Percentiles rank a stretch among this genome's conserved stretches.
These are phyloP conservation scores for Penicillium sp. DNA, from an alignment of 2,329 filamentous ascomycete genomes.

Conservation along the genomic window DNA sequence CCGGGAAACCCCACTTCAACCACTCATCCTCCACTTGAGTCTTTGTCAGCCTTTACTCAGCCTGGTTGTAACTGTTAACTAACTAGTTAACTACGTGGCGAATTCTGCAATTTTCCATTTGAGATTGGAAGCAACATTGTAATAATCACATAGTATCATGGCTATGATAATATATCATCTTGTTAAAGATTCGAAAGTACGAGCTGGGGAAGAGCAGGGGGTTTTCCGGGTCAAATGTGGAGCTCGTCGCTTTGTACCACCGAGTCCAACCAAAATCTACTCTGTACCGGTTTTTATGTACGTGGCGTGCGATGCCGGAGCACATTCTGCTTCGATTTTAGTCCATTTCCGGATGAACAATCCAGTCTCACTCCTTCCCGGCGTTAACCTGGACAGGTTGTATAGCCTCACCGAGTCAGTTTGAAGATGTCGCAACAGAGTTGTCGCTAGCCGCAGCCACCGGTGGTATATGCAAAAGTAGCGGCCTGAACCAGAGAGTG, in stretches of 20 bases:
- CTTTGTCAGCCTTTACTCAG: slow-evolving; percentile 24
- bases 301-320: background rate
- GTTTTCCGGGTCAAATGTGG: background rate
- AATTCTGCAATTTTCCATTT: background rate
- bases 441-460: background rate
- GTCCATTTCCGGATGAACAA: background rate
- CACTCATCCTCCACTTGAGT: slow-evolving; percentile 13
- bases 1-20: slow-evolving; percentile 19
- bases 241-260: background rate
- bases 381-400: background rate
- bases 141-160: background rate
- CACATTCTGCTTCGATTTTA: background rate
- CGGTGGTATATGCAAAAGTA: background rate
- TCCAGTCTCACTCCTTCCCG: background rate
- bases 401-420: background rate
- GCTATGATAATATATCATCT: background rate
- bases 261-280: background rate
- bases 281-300: background rate
- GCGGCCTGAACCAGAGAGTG: background rate
- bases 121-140: background rate
- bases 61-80: background rate
- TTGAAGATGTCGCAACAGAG: background rate
- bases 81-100: background rate
- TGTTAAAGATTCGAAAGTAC: background rate
- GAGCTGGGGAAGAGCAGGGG: background rate